phyloP scores from a whole-genome alignment of 1,284 basidiomycete species.

The Mycosarcoma mackinlayi region DNA sequence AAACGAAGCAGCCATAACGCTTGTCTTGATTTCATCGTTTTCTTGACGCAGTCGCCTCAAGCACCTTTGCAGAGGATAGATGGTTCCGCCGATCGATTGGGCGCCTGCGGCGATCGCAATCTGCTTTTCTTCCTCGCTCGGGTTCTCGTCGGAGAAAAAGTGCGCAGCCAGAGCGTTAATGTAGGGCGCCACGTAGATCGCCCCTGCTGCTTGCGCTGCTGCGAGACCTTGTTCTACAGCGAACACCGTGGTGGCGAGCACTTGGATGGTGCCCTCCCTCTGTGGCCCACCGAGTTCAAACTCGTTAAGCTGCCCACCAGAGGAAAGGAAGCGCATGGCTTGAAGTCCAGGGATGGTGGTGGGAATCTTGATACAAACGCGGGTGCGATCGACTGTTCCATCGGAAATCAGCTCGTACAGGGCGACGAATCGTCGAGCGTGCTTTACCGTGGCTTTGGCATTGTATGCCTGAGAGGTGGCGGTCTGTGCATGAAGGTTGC shows the following conservation, averaged over 20 bases:
- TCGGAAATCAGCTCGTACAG: slow-evolving; percentile 25
- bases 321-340: slow-evolving; percentile 37
- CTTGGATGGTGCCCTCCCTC: slow-evolving; percentile 24
- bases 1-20: slow-evolving; percentile 29
- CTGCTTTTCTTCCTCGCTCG: neutral
- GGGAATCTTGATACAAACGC: slow-evolving; percentile 34
- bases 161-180: slow-evolving; percentile 36
- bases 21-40: slow-evolving; percentile 10
- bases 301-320: slow-evolving; percentile 21
- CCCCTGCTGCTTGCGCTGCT: slow-evolving; percentile 27
- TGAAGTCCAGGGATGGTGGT: slow-evolving; percentile 27
- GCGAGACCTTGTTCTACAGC: slow-evolving; percentile 30
- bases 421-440: slow-evolving; percentile 30
- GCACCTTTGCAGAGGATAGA: slow-evolving; percentile 23
- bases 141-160: slow-evolving; percentile 19
- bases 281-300: slow-evolving; percentile 14
- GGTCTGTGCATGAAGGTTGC: slow-evolving; percentile 29
- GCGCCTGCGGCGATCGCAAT: slow-evolving; percentile 5
- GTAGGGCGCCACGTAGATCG: slow-evolving; percentile 24
- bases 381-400: neutral
- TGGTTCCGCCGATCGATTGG: slow-evolving; percentile 9
- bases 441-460: slow-evolving; percentile 11
- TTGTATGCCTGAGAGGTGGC: slow-evolving; percentile 26
- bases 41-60: slow-evolving; percentile 12
- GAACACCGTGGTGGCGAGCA: slow-evolving; percentile 29